Base-by-base conservation (phyloP, 176 grass and related monocot species). In the Cymbopogon citratus region DNA sequence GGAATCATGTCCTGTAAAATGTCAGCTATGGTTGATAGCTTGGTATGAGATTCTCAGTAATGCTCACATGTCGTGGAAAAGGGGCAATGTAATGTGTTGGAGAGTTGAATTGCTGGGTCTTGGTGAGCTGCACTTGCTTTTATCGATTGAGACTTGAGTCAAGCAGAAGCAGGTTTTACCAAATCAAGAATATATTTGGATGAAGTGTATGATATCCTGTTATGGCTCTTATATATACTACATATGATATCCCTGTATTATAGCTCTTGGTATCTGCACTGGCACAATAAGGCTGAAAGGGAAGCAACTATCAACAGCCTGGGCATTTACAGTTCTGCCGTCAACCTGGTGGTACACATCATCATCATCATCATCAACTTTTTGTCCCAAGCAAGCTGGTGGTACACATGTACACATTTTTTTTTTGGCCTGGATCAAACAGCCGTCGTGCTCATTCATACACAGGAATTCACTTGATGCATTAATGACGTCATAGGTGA, bases 241-340 rank as follows among this genome's bases (percentile, higher is more conserved):
- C n/a, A n/a, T n/a, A n/a, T n/a, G n/a, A n/a, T n/a, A n/a, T n/a
- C n/a, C n/a, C n/a, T n/a, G n/a, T n/a, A n/a, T n/a, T 68, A 75
- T 68, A 3, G 10, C 10, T 36, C 41, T 18, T 12, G 75, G 48
- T 15, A 34, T 10, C 29, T 19, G 29, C 78, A 62, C 27, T 69
- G 23, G 15, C 29, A 69, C 76, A 45, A 31, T 52, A 61, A 12
- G 26, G 48, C 35, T 14, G 16, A 49, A 46, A 34, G 25, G 41
- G 36, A 41, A 34, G 63, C 45, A 66, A 74, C 51, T 56, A 61
- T 1, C 57, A 35, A 27, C 12, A 11, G n/a, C 27, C 71, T 81
- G 9, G 49, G 81, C 69, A 61, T 36, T 80, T 80, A 5, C 63
- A 13, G 24, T 79, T 71, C 65, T 85, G 31, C 29, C 69, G 31